Evolutionary conservation across 148 eudicot species (phyloP), one percentile per base, ranked within the genome.

Genomic region (Silene conica): DNA sequence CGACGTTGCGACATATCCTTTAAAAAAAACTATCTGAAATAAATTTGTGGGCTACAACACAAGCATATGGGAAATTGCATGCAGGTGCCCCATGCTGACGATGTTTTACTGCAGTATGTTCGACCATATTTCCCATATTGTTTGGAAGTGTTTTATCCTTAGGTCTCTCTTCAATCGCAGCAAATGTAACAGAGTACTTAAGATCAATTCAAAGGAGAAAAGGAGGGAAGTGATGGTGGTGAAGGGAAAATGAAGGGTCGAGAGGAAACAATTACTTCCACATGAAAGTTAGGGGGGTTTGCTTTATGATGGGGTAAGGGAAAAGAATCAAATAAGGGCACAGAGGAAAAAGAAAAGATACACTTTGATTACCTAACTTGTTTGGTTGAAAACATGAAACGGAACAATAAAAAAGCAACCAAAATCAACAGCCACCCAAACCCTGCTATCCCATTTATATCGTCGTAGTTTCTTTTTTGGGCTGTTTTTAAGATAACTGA

Each of bases 51-150:
- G 25, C 9, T 59, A 5, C 63, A 20, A 12, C 19, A 19, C 14
- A 23, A 59, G 63, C 25, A 21, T 10, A 59, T 20, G 63, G 63
- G 63, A 59, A 21, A 59, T 59, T 59, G 63, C 63, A 59, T 38
- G 43, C 22, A 23, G 55, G 55, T 50, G 55, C 55, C 55, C 55
- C 55, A 15, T 15, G 55, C 55, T 50, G 55, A 50, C 55, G 16
- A 12, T 11, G 55, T 13, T 50, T 50, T 7, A 38, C 1, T 38
- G 43, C 43, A 38, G 8, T 38, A 38, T 38, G 43, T 38, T 6
- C 43, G 55, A 15, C 16, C 55, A 50, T 13, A 50, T 12, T 50
- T 50, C 18, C 55, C 55, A 50, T 50, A 13, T 50, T 50, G 55
- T 50, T 50, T 12, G 55, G 14, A 15, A 50, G 55, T 50, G 55